phyloP scores from a whole-genome alignment of 2,329 filamentous ascomycete genomes.

The Hypoxylon sp. region DNA sequence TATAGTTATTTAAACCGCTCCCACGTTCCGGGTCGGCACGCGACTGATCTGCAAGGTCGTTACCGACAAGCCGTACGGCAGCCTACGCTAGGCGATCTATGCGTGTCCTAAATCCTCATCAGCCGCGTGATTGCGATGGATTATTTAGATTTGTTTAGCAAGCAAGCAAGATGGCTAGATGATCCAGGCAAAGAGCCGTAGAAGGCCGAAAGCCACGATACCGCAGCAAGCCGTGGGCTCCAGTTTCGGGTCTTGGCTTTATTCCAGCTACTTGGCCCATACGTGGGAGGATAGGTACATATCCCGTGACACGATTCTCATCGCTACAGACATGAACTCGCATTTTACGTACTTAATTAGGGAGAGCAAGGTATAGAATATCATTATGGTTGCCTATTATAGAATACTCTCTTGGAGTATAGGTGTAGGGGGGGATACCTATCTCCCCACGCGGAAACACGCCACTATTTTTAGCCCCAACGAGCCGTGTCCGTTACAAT shows the following conservation, averaged over 20 bases:
- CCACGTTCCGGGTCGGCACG: slow-evolving; percentile 42
- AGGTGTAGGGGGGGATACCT: slow-evolving; percentile 4
- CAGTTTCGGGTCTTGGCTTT: slow-evolving; percentile 26
- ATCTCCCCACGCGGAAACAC: slow-evolving; percentile 26
- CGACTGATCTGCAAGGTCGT: slow-evolving; percentile 32
- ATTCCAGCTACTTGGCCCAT: slow-evolving; percentile 5
- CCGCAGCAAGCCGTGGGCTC: slow-evolving; percentile 39
- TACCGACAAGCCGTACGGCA: slow-evolving; percentile 31
- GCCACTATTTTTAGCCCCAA: slow-evolving; percentile 28
- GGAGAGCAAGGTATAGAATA: slow-evolving; percentile 7
- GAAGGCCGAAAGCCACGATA: slow-evolving; percentile 39
- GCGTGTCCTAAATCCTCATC: too few relatives aligned
- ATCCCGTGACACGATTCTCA: slow-evolving; percentile 9
- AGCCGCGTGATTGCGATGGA: slow-evolving; percentile 12
- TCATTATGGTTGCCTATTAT: not conserved
- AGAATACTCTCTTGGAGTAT: not conserved
- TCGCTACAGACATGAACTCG: not conserved
- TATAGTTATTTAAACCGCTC: slow-evolving; percentile 36
- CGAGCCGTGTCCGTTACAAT: slow-evolving; percentile 13
- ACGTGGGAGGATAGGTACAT: too few relatives aligned
- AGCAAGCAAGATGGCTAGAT: slow-evolving; percentile 14
- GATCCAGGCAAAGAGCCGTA: slow-evolving; percentile 21
- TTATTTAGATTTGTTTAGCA: slow-evolving; percentile 8
- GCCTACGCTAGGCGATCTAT: slow-evolving; percentile 17
- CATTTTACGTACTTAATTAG: slow-evolving; percentile 4